A percentile compares a stretch with the other conserved stretches of the same genome.
phyloP scores from a whole-genome alignment of 2,329 filamentous ascomycete genomes.

The Colletotrichum magnum region DNA sequence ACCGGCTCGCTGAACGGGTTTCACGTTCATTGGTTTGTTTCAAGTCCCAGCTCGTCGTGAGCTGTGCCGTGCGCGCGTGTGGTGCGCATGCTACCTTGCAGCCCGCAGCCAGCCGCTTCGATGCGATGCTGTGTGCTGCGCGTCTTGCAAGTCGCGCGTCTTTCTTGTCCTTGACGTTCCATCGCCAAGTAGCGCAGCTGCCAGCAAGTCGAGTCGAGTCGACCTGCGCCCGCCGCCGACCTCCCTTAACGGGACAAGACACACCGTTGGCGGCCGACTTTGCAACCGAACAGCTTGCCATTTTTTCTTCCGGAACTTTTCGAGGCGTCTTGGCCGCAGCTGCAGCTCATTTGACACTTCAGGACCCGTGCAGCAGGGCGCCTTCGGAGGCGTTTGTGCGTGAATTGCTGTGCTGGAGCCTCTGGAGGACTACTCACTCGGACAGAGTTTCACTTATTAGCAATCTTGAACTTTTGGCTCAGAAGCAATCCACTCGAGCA shows the following conservation, averaged over 20 bases:
- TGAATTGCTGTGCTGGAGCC: conserved; percentile 5
- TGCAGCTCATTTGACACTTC: conserved; percentile 25
- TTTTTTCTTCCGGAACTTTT: conserved; percentile 37
- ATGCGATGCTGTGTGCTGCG: conserved; percentile 28
- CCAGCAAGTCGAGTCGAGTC: conserved; percentile 6
- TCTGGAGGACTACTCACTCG: not conserved
- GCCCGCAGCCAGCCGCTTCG: conserved; percentile 30
- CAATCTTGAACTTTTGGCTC: conserved; percentile 21
- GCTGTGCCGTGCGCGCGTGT: conserved; percentile 17
- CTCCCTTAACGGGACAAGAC: conserved; percentile 9
- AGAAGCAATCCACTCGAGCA: conserved; percentile 1
- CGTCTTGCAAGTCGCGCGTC: not conserved
- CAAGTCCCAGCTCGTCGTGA: conserved; percentile 26
- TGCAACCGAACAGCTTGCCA: conserved; percentile 15
- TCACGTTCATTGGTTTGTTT: conserved; percentile 38
- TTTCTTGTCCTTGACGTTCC: conserved; percentile 26
- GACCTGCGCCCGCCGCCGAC: not conserved
- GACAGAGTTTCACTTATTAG: conserved; percentile 3
- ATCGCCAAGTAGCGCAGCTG: conserved; percentile 17
- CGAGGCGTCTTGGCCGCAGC: conserved; percentile 35
- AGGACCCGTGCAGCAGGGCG: conserved; percentile 6
- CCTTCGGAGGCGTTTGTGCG: conserved; percentile 7
- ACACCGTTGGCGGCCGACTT: conserved; percentile 17
- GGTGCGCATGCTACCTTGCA: conserved; percentile 28
- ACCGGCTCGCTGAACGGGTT: conserved; percentile 23